phyloP scores from a whole-genome alignment of 148 eudicot species.

The Pouteria glomerata region DNA sequence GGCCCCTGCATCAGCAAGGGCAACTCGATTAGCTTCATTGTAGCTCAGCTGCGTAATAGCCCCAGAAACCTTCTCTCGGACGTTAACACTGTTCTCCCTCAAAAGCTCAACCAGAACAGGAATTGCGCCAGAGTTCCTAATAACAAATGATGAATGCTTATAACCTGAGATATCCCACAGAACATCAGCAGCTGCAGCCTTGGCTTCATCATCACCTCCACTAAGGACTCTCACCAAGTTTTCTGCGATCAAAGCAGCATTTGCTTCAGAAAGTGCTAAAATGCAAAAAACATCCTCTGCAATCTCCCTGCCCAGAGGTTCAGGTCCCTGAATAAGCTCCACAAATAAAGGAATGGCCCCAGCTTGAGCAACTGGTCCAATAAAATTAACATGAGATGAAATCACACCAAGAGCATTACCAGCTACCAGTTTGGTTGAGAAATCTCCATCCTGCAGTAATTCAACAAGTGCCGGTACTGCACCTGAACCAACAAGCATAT shows the following conservation, averaged over 20 bases:
- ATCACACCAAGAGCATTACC: slow-evolving; percentile 60
- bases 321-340: slow-evolving; percentile 41
- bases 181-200: slow-evolving; percentile 46
- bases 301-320: slow-evolving; percentile 44
- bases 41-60: slow-evolving; percentile 47
- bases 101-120: slow-evolving; percentile 44
- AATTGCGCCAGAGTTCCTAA: slow-evolving; percentile 39
- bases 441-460: slow-evolving; percentile 38
- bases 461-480: slow-evolving; percentile 37
- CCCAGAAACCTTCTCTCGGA: slow-evolving; percentile 41
- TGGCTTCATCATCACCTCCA: slow-evolving; percentile 33
- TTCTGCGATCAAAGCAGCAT: slow-evolving; percentile 31
- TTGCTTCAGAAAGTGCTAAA: slow-evolving; percentile 38
- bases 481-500: slow-evolving; percentile 34
- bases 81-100: slow-evolving; percentile 23
- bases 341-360: slow-evolving; percentile 51
- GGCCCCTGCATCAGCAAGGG: slow-evolving; percentile 41
- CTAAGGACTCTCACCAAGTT: slow-evolving; percentile 40
- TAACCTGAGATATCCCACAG: slow-evolving; percentile 46
- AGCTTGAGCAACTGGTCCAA: slow-evolving; percentile 41
- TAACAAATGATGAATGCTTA: slow-evolving; percentile 21
- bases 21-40: slow-evolving; percentile 29
- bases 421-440: slow-evolving; percentile 36
- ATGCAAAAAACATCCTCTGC: slow-evolving; percentile 56
- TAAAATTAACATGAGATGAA: slow-evolving; percentile 47